Evolutionary conservation across 106 monocot genomes (phyloP), one percentile per base, ranked within the genome.

Genomic region (Dendrobium huoshanense): DNA sequence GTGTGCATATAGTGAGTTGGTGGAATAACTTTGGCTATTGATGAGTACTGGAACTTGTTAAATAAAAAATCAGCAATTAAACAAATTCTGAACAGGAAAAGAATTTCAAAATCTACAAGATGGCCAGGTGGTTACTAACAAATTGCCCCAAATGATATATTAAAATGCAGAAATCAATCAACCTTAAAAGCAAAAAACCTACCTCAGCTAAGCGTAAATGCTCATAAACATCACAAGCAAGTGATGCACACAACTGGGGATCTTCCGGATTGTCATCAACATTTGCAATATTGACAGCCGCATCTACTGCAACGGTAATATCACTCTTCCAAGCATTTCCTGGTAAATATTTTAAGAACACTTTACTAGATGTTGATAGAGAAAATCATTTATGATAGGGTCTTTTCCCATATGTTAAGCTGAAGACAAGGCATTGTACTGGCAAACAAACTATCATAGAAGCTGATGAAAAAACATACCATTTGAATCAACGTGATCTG

Each of bases 191-290:
- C 24, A 70, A 79, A 72, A 17, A 11, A 11, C 85, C n/a, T 72
- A 95, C 94, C 91, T 95, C 95, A 67, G 90, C 87, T 70, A 77
- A 40, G 0, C 88, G 88, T 44, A 95, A 80, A 84, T 88, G 87
- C 72, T 87, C 77, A 82, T 95, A 92, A 81, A 95, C 88, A 79
- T 95, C 95, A 85, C 79, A 80, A 42, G 92, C 92, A 80, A 92
- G 82, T n/a, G 95, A 85, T 80, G 91, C 84, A 83, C 92, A 92
- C 24, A 92, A 51, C 41, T 92, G 95, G 56, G 92, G 88, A 82
- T 95, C 92, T 16, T 88, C 64, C 16, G 81, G 56, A 43, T 96
- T 78, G 29, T 65, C 80, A 65, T 96, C 95, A 42, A 90, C 87
- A 87, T 90, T 84, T 79, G 84, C 33, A 40, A 92, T 72, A 16